A percentile compares a stretch with the other conserved stretches of the same genome.
Conservation (phyloP, 2,329 filamentous ascomycete genomes). For the Colletotrichum neosansevieriae region DNA sequence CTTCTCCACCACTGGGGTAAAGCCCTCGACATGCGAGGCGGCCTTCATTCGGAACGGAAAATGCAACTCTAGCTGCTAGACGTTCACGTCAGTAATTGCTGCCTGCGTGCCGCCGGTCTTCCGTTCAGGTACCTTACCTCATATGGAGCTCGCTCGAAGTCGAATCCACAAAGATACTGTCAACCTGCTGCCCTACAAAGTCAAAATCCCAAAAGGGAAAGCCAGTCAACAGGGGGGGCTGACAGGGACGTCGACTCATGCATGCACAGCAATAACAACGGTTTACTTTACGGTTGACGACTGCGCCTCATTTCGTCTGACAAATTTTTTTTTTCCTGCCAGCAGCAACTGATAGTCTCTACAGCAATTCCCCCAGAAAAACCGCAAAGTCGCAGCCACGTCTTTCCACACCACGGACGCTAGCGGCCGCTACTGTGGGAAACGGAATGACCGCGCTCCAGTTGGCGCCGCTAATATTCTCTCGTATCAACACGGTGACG, state of each 20-base stretch:
- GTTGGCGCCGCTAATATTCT: slow-evolving; percentile 36
- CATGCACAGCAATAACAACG: slow-evolving; percentile 36
- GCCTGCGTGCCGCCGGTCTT: too few species aligned
- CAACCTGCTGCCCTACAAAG: slow-evolving; percentile 24
- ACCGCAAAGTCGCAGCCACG: slow-evolving; percentile 31
- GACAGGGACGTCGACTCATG: slow-evolving; percentile 39
- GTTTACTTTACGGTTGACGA: slow-evolving; percentile 30
- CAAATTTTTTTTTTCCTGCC: slow-evolving; percentile 16
- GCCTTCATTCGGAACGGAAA: neutral
- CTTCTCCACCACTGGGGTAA: neutral
- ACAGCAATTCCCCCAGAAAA: slow-evolving; percentile 35
- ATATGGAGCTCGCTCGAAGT: too few species aligned
- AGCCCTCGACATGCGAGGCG: neutral
- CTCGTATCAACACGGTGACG: slow-evolving; percentile 40
- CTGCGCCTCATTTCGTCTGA: slow-evolving; percentile 39
- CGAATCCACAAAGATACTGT: too few species aligned
- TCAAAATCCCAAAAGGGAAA: slow-evolving; percentile 40
- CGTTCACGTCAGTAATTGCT: too few species aligned
- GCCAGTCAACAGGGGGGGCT: slow-evolving; percentile 26
- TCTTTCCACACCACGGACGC: slow-evolving; percentile 31
- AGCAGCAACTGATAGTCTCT: slow-evolving; percentile 15
- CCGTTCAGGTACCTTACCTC: too few species aligned
- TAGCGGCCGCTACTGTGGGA: slow-evolving; percentile 40
- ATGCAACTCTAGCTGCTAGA: neutral
- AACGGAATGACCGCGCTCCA: slow-evolving; percentile 40